Evolutionary conservation across 768 basidiomycete genomes (phyloP), one percentile per base, ranked within the genome.

Genomic region (Amanita polypyramis): DNA sequence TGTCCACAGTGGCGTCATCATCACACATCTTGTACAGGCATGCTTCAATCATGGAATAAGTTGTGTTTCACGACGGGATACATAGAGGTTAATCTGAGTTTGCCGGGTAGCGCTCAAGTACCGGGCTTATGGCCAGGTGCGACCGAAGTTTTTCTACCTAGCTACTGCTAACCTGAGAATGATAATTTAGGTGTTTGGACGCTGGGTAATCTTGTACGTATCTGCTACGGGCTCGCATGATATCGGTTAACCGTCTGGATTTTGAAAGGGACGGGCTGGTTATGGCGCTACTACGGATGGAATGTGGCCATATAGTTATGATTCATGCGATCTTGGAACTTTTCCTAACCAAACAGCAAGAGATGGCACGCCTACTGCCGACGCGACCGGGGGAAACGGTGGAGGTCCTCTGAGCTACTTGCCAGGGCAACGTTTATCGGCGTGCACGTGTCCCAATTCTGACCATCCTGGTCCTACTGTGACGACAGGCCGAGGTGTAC

Each of bases 51-150:
- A 10, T 96, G 94, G 93, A 95, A 96, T 66, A 90, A 96, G 65
- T 65, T 96, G 47, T 98, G 94, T 66, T 96, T 93, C 66, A 94
- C 82, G 12, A 91, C 90, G 0, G 92, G 90, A 2, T 92, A 93
- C 59, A 69, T 97, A 49, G 96, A 96, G 65, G 78, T 84, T 2
- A 76, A 72, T n/a, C 56, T 90, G 15, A 87, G 84, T 59, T 60
- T 90, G 55, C 87, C 89, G 14, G 89, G 87, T 4, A 62, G 68
- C 9, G 67, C 74, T 1, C 53, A 58, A 34, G 70, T 73, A 12
- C 76, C 83, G 9, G 92, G 92, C 5, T 71, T 88, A 51, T 96
- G 92, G 94, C 93, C 95, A 47, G 92, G 82, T 73, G 63, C 34
- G 72, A 65, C 45, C 12, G 5, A n/a, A 23, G 20, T 47, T 15